Conservation (phyloP, 2,329 filamentous ascomycete species). For the Fusarium illudens region DNA sequence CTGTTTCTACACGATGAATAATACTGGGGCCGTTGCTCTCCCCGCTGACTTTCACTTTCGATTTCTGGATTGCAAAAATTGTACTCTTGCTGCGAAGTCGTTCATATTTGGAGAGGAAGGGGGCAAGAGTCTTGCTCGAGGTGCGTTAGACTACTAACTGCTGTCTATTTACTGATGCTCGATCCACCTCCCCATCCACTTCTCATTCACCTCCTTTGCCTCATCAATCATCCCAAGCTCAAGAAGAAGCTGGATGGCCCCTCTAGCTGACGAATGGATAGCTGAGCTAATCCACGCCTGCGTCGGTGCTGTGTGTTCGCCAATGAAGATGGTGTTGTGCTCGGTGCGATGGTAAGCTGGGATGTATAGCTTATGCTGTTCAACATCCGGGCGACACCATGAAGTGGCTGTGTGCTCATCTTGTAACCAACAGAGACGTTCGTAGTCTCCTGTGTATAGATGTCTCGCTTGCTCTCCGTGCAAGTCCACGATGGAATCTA, state of each 20-base stretch:
- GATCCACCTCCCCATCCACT: slow-evolving; percentile 19
- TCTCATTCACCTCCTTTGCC: slow-evolving; percentile 17
- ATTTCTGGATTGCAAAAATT: too few relatives aligned
- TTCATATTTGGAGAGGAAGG: neutral
- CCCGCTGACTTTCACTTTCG: too few relatives aligned
- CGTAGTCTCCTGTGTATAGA: slow-evolving; percentile 12
- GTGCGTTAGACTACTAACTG: neutral
- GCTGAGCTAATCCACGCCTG: slow-evolving; percentile 76
- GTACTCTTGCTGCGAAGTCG: too few relatives aligned
- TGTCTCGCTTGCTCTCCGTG: slow-evolving; percentile 4
- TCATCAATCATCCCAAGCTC: slow-evolving; percentile 36
- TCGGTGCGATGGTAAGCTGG: slow-evolving; percentile 77
- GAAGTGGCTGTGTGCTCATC: slow-evolving; percentile 43
- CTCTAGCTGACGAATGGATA: slow-evolving; percentile 73
- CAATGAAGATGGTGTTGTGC: slow-evolving; percentile 72
- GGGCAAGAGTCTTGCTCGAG: neutral
- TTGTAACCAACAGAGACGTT: slow-evolving; percentile 15
- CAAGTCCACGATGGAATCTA: slow-evolving; percentile 13
- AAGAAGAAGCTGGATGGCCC: slow-evolving; percentile 57
- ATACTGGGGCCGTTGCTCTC: too few relatives aligned
- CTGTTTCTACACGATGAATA: slow-evolving; percentile 13
- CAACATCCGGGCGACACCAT: slow-evolving; percentile 68
- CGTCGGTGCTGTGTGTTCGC: slow-evolving; percentile 75
- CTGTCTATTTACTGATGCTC: neutral
- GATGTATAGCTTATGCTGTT: slow-evolving; percentile 74